Base-by-base conservation (phyloP, 2,329 filamentous ascomycete genomes). In the Colletotrichum viniferum region DNA sequence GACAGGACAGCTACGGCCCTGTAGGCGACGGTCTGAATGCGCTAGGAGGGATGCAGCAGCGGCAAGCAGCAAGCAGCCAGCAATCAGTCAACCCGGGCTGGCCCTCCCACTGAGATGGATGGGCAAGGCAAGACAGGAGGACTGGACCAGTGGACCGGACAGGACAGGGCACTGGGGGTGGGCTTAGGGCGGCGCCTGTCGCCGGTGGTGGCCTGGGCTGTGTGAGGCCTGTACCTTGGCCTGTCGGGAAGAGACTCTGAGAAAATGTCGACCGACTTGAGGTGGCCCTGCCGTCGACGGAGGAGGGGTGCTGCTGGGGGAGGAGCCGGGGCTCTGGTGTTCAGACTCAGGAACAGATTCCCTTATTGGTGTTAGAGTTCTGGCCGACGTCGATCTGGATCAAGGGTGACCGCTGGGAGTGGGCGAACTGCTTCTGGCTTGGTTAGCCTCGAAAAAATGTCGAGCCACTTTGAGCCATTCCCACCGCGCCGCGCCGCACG, bases 331-430 rank as follows among this genome's bases (percentile, higher is more conserved):
- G 55, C 43, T 52, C n/a, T 10, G 43, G 63, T 62, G 61, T 24
- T 65, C 62, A 63, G 73, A 64, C 30, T 63, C 70, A 76, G 70
- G 70, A 66, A 76, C 70, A 36, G 43, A 30, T 74, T 74, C 60
- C 74, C 71, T 74, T 73, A 60, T 66, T 74, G 71, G 71, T 76
- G 65, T 74, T 76, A 76, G 74, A 71, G 74, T 76, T 76, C 74
- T 74, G 71, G 65, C 55, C 71, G 71, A 76, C 60, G 74, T 74
- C 71, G 71, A 76, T 74, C 65, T 66, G 65, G 71, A 61, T 74
- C 74, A 70, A 71, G 74, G 71, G 65, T 74, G 71, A 62, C 65
- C 65, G 65, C 74, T 75, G 73, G 63, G 68, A 58, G 34, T 13
- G 58, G 43, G 52, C 43, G 73, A 75, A 73, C 73, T 68, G 73